Evolutionary conservation across 2,329 filamentous ascomycete species (phyloP), one percentile per base, ranked within the genome.

Genomic region (Metarhizium robertsii): DNA sequence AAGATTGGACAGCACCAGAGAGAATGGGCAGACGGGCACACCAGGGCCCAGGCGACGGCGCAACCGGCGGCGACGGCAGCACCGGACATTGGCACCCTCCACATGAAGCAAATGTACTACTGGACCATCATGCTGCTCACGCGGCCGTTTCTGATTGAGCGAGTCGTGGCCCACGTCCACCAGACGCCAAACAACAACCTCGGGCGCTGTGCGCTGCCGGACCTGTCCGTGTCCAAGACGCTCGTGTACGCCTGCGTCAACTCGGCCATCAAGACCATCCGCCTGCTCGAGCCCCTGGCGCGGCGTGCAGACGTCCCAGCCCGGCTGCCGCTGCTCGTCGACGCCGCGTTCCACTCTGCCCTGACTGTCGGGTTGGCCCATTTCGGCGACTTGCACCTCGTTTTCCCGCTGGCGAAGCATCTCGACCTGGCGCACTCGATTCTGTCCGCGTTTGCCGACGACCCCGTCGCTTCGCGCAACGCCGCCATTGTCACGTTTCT

Each of bases 281-380:
- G 69, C n/a, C 65, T 74, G 2, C 61, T 72, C 3, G 65, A 69
- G 32, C 65, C 63, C 10, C 64, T 75, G 3, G 57, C 67, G 2
- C 58, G 59, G 4, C 65, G 64, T 29, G 50, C 61, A 2, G 60
- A 64, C 5, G 61, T 73, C 0, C 72, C 72, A 0, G 68, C 66
- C 38, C 64, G 71, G 6, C 62, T 74, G 4, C 72, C 73, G 0
- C 73, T 74, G 36, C 55, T 74, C 4, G 70, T 74, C 38, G 75
- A 74, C 54, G 71, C 69, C 4, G 67, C 72, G 8, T 75, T 75
- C 59, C 68, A 73, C 18, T 70, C 72, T 0, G 70, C 69, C 0
- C 59, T 75, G 5, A 71, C 74, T 0, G 61, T 75, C 0, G 73
- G 72, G 1, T 65, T 73, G 1, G 71, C 72, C 1, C 67, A 69